Percentiles rank a stretch among this genome's conserved stretches.
Conservation (phyloP, 139 green algal species). For the Closterium sp. region DNA sequence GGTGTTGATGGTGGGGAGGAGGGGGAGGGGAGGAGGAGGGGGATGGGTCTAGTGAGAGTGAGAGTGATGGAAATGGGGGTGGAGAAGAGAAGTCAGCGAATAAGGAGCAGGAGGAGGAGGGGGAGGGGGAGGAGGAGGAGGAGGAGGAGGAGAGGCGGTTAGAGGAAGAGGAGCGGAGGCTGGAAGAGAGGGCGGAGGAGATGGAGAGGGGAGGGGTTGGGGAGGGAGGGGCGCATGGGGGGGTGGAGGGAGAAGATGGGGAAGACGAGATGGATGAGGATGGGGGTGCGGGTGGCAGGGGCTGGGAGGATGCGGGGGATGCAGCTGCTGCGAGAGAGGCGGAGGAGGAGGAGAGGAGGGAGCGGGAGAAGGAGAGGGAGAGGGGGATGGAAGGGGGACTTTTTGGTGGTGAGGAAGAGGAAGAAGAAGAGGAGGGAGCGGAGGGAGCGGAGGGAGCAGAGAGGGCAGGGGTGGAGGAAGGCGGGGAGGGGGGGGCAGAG, state of each 20-base stretch:
- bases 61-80: background rate
- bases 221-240: background rate
- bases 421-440: background rate
- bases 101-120: background rate
- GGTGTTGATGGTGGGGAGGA: background rate
- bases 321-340: background rate
- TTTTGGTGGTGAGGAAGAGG: background rate
- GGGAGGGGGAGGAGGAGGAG: no score
- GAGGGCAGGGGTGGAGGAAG: no score
- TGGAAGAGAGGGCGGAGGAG: background rate
- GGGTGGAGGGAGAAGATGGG: background rate
- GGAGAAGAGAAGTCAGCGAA: background rate
- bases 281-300: background rate
- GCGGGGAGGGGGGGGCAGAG: no score
- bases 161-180: background rate
- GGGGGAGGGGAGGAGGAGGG: background rate
- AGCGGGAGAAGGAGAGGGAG: background rate
- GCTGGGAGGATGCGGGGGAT: background rate
- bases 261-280: background rate
- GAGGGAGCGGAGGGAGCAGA: no score
- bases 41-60: background rate
- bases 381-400: no score
- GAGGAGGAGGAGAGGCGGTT: background rate
- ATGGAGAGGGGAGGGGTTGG: background rate
- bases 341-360: background rate